phyloP scores from a whole-genome alignment of 176 grass and related monocot species.

The Dactylis glomerata region DNA sequence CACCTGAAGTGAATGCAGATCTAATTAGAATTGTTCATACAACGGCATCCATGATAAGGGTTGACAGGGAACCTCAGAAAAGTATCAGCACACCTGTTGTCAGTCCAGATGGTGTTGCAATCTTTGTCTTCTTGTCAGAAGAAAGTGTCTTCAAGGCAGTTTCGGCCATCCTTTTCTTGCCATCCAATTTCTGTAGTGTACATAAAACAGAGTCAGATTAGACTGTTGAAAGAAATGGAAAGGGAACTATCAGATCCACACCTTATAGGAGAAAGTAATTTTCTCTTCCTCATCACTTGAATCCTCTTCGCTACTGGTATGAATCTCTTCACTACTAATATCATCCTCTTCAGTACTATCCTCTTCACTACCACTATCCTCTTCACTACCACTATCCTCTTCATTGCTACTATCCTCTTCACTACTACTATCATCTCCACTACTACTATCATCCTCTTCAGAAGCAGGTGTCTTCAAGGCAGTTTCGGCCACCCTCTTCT shows the following conservation, averaged over 20 bases:
- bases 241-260: not conserved
- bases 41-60: not conserved
- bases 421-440: conserved; percentile 19
- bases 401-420: conserved; percentile 6
- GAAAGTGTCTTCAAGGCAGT: conserved; percentile 34
- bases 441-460: conserved; percentile 25
- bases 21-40: not conserved
- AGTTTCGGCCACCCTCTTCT: conserved; percentile 54
- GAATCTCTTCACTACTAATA: not conserved
- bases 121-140: conserved; percentile 72
- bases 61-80: not conserved
- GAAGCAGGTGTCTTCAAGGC: conserved; percentile 42
- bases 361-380: not conserved
- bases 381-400: not conserved
- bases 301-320: not conserved
- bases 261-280: conserved; percentile 13
- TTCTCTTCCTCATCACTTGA: not conserved
- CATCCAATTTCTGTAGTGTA: conserved; percentile 30
- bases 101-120: conserved; percentile 48
- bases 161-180: conserved; percentile 57
- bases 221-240: not conserved
- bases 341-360: not conserved
- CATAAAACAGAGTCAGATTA: not conserved
- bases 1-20: conserved; percentile 30
- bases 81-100: conserved; percentile 18